A percentile compares a stretch with the other conserved stretches of the same genome.
Conservation (phyloP, 768 basidiomycete species). For the Boletus sensibilis region DNA sequence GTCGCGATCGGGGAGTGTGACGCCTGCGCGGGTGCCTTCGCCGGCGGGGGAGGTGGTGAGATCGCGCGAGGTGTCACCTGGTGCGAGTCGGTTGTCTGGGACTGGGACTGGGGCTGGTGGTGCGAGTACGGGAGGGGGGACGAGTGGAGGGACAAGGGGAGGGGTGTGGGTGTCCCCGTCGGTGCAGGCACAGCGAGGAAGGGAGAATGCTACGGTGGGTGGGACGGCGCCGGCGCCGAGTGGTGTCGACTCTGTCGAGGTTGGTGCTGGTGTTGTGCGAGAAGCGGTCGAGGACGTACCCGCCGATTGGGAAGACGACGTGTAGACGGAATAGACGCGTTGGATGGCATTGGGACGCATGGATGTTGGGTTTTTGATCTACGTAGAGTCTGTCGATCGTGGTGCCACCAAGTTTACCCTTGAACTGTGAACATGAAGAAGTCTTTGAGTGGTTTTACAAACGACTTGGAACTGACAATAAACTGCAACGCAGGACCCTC, state of each 20-base stretch:
- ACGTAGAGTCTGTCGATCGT: no score
- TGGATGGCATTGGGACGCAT: neutral
- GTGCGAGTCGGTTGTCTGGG: conserved; percentile 1
- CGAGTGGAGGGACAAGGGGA: neutral
- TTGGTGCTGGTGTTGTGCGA: neutral
- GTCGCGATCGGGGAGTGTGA: conserved; percentile 2
- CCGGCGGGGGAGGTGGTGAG: conserved; percentile 4
- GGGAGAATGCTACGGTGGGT: neutral
- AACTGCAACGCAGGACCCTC: no score
- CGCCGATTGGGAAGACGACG: conserved; percentile 58
- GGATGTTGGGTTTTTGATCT: no score
- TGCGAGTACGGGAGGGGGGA: neutral
- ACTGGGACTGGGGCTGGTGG: neutral
- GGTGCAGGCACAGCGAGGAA: conserved; percentile 17
- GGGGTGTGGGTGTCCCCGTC: conserved; percentile 24
- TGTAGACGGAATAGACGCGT: conserved; percentile 14
- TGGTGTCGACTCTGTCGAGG: neutral
- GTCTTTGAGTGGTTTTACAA: no score
- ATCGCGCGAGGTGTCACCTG: conserved; percentile 12
- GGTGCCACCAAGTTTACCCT: no score
- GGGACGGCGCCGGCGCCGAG: neutral
- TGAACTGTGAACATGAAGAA: no score
- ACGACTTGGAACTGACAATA: no score
- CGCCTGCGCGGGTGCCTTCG: conserved; percentile 20
- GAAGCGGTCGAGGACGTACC: conserved; percentile 37